phyloP scores from a whole-genome alignment of 192 early-diverging fungal genomes.

The Umbelopsis vinacea region DNA sequence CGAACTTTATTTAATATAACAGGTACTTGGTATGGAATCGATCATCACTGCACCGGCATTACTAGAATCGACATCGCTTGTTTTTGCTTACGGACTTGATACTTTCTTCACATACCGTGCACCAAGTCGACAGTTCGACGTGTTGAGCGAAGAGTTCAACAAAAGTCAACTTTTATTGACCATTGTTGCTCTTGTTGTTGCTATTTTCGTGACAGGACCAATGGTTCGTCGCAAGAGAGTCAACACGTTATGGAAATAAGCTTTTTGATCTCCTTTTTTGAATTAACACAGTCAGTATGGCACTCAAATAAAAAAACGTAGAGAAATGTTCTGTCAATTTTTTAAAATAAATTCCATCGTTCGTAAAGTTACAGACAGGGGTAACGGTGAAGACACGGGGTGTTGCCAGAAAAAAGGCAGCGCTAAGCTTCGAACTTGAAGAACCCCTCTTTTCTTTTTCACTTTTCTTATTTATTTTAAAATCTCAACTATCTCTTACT shows the following conservation, averaged over 20 bases:
- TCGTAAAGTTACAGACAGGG: neutral
- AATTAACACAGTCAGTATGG: neutral
- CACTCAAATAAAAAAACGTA: neutral
- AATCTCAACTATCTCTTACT: neutral
- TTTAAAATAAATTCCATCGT: neutral
- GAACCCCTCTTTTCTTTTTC: constrained; percentile 5
- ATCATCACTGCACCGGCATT: constrained; percentile 79
- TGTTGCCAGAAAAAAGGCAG: neutral
- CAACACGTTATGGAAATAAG: constrained; percentile 58
- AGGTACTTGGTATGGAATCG: constrained; percentile 65
- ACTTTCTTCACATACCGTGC: constrained; percentile 83
- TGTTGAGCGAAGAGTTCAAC: constrained; percentile 90
- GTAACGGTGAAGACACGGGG: constrained; percentile 1
- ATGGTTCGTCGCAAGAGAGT: constrained; percentile 69
- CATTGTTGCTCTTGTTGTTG: constrained; percentile 74
- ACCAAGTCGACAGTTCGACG: constrained; percentile 92
- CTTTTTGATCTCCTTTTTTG: neutral
- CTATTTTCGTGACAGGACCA: constrained; percentile 73
- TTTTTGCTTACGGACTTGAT: constrained; percentile 89
- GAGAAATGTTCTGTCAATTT: constrained; percentile 14
- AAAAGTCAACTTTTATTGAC: constrained; percentile 84
- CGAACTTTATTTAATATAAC: constrained; percentile 22
- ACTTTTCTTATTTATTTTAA: constrained; percentile 19
- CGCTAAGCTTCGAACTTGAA: too few species aligned
- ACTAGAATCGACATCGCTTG: constrained; percentile 93